These are phyloP conservation scores for Ophiostoma ulmi DNA, from an alignment of 2,329 filamentous ascomycete genomes.

Conservation along the genomic window DNA sequence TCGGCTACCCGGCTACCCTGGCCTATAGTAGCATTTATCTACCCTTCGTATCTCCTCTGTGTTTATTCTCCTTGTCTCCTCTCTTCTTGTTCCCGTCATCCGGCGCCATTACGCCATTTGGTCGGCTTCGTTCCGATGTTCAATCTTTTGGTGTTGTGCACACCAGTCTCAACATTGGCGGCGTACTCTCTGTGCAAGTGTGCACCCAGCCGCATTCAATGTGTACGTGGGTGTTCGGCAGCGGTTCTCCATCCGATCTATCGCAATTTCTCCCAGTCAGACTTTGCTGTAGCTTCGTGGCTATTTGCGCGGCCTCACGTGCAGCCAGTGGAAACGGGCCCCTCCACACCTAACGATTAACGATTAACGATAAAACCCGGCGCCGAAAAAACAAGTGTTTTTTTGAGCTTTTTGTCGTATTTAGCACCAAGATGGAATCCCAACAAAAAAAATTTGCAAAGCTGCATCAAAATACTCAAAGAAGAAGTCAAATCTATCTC, in stretches of 20 bases:
- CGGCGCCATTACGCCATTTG: background rate
- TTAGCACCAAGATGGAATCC: background rate
- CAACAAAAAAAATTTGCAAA: background rate
- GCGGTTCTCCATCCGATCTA: background rate
- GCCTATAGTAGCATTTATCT: background rate
- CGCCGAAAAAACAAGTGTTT: slow-evolving; percentile 4
- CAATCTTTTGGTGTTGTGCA: background rate
- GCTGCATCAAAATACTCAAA: background rate
- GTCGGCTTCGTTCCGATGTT: background rate
- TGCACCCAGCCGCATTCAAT: background rate
- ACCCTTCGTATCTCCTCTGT: background rate
- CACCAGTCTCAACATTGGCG: background rate
- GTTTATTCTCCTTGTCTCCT: background rate
- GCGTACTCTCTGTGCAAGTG: background rate
- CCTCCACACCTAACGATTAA: background rate
- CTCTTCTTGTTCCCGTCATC: background rate
- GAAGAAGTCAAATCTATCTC: background rate
- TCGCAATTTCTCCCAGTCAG: background rate
- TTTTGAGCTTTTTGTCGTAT: background rate
- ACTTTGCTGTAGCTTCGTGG: background rate
- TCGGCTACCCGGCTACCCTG: background rate
- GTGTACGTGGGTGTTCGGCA: background rate
- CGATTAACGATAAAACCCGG: background rate
- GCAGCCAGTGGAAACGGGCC: background rate
- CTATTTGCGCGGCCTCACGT: slow-evolving; percentile 10